Evolutionary conservation across 148 eudicot genomes (phyloP).

Genomic region (Oxyria digyna): DNA sequence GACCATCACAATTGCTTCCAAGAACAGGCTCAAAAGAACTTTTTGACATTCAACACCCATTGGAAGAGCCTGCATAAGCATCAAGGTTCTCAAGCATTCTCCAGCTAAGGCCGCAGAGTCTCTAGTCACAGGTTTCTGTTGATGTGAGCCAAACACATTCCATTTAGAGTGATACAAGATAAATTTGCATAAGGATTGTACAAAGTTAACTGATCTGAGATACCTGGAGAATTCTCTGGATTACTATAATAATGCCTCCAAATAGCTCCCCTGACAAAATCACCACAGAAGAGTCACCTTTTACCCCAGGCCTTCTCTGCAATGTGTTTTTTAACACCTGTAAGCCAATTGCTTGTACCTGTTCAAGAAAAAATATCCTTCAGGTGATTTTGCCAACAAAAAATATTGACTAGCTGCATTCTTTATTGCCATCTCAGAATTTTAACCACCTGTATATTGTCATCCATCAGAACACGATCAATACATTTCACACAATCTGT

Average conservation of each 20-base stretch:
- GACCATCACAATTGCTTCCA: constrained; percentile 73
- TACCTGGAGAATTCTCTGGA: constrained; percentile 53
- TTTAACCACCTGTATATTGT: constrained; percentile 45
- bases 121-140: constrained; percentile 51
- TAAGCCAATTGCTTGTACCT: constrained; percentile 76
- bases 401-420: neutral
- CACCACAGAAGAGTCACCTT: constrained; percentile 38
- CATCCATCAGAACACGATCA: constrained; percentile 41
- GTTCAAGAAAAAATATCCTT: constrained; percentile 10
- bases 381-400: constrained; percentile 9
- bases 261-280: constrained; percentile 65
- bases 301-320: constrained; percentile 35
- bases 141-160: constrained; percentile 14
- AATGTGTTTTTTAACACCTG: constrained; percentile 66
- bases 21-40: constrained; percentile 51
- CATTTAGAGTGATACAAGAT: constrained; percentile 11
- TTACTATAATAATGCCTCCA: constrained; percentile 28
- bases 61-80: constrained; percentile 77
- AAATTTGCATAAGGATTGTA: constrained; percentile 2
- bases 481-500: constrained; percentile 37
- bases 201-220: constrained; percentile 6
- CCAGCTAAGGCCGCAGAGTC: constrained; percentile 67
- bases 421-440: neutral
- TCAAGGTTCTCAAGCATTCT: constrained; percentile 76
- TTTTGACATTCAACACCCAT: constrained; percentile 52